Evolutionary conservation across 331 rosid species (phyloP).

Genomic region (Saraca asoca): DNA sequence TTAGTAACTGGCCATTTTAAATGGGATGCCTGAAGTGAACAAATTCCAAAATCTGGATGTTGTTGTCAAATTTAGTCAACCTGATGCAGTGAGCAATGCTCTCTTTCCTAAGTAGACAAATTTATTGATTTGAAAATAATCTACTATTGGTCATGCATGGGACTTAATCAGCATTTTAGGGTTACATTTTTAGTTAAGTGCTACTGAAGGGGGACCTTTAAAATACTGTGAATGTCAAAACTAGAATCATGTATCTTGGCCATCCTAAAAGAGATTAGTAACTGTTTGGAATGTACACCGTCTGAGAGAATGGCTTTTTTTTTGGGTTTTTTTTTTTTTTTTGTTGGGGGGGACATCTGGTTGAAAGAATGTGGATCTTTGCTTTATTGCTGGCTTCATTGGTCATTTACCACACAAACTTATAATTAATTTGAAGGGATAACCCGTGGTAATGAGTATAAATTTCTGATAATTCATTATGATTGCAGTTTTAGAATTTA

Average conservation of each 20-base stretch:
- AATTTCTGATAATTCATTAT: background rate
- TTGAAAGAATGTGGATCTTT: background rate
- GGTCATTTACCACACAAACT: background rate
- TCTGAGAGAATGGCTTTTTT: too few species aligned
- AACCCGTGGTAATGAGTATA: background rate
- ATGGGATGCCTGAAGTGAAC: background rate
- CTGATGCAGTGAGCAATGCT: background rate
- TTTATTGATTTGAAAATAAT: background rate
- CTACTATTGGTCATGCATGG: background rate
- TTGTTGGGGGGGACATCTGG: too few species aligned
- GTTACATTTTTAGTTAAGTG: background rate
- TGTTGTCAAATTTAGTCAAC: background rate
- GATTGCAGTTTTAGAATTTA: slow-evolving; percentile 6
- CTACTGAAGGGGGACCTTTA: background rate
- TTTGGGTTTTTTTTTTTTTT: too few species aligned
- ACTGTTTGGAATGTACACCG: background rate
- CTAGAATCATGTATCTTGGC: background rate
- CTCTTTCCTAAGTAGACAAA: background rate
- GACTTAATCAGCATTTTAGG: background rate
- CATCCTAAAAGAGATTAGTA: background rate
- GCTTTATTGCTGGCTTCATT: background rate
- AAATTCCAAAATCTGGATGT: background rate
- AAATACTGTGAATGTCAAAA: background rate
- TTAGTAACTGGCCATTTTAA: background rate
- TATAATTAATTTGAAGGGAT: background rate